A percentile compares a stretch with the other conserved stretches of the same genome.
These are phyloP conservation scores for Solanum paucissectum DNA, from an alignment of 257 asterid genomes.

Conservation along the genomic window DNA sequence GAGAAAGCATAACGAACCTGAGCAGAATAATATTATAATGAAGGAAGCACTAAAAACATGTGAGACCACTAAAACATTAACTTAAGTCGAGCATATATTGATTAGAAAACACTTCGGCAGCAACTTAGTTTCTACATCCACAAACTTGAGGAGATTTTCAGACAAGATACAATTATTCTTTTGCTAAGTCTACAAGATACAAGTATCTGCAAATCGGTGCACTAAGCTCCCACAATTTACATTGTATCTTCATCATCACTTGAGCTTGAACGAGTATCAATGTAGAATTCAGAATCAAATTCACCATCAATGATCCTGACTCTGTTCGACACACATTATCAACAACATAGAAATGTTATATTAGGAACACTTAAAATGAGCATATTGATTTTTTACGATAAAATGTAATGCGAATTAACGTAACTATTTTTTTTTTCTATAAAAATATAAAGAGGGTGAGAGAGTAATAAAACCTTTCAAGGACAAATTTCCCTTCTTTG, in stretches of 20 bases:
- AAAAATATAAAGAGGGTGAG: not conserved
- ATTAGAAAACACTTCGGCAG: not conserved
- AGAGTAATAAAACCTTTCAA: slow-evolving; percentile 38
- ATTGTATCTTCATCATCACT: slow-evolving; percentile 36
- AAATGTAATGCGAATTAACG: not conserved
- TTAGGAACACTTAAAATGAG: not conserved
- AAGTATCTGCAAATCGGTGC: not conserved
- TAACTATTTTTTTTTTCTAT: not conserved
- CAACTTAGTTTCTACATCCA: not conserved
- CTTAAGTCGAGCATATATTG: not conserved
- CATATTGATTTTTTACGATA: too few species aligned
- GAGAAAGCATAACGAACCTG: not conserved
- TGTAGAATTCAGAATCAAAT: slow-evolving; percentile 44
- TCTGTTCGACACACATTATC: slow-evolving; percentile 21
- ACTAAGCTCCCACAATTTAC: not conserved
- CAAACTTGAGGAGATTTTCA: not conserved
- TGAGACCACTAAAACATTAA: not conserved
- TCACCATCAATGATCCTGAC: slow-evolving; percentile 41
- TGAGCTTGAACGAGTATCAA: slow-evolving; percentile 28
- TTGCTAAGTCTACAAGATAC: not conserved
- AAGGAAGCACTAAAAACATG: not conserved
- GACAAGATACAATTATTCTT: not conserved
- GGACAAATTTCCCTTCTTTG: slow-evolving; percentile 73
- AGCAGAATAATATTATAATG: too few species aligned
- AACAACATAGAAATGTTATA: not conserved